Percentiles rank a stretch among this genome's conserved stretches.
Conservation (phyloP, 2,329 filamentous ascomycete genomes). For the Capronia americana region DNA sequence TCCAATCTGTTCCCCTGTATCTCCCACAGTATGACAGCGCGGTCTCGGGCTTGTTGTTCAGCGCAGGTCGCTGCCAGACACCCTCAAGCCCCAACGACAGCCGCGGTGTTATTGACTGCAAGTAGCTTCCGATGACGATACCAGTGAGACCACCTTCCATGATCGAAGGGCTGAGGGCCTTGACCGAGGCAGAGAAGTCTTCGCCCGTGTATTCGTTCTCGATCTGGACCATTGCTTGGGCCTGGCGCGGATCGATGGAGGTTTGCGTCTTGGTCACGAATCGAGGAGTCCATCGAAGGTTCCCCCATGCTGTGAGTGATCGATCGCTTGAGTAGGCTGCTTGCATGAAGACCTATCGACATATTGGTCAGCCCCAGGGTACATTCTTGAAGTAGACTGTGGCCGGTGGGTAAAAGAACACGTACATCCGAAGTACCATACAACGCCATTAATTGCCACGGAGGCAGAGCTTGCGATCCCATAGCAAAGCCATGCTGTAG, state of each 20-base stretch:
- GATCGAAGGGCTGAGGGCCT: constrained; percentile 92
- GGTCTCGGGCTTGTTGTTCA: constrained; percentile 87
- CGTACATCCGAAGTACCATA: constrained; percentile 91
- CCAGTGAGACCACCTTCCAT: constrained; percentile 92
- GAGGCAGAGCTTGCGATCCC: constrained; percentile 85
- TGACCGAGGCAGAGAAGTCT: constrained; percentile 92
- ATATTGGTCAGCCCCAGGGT: constrained; percentile 23
- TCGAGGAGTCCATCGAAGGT: constrained; percentile 83
- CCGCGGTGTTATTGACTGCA: constrained; percentile 88
- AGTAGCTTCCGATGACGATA: constrained; percentile 93
- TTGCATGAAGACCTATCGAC: constrained; percentile 83
- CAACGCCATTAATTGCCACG: constrained; percentile 92
- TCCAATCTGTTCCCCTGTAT: constrained; percentile 92
- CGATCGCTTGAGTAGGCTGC: constrained; percentile 94
- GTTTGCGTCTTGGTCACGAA: constrained; percentile 87
- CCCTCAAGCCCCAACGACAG: constrained; percentile 89
- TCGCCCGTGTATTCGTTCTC: constrained; percentile 94
- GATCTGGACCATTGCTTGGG: constrained; percentile 87
- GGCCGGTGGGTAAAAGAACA: not conserved
- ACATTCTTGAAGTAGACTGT: constrained; percentile 6
- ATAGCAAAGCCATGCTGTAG: constrained; percentile 96
- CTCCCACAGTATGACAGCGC: constrained; percentile 86
- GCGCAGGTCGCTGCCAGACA: constrained; percentile 87
- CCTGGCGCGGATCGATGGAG: constrained; percentile 77
- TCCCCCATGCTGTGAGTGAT: constrained; percentile 84